Evolutionary conservation across 2,329 filamentous ascomycete genomes (phyloP).

Genomic region (Penicillium decumbens): DNA sequence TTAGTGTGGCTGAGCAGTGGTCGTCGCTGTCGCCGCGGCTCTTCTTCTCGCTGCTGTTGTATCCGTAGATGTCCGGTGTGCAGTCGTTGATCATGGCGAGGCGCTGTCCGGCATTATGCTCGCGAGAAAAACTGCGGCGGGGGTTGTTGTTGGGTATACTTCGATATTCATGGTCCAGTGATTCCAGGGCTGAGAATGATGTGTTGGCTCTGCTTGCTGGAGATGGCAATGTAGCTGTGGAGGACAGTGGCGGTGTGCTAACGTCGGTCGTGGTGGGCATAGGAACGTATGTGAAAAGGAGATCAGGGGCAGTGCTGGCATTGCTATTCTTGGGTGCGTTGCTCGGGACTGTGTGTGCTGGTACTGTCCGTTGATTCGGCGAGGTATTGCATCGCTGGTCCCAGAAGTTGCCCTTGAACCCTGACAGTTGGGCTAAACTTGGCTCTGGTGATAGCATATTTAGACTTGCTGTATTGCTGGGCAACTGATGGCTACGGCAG

Average conservation of each 20-base stretch:
- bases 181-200: slow-evolving; percentile 15
- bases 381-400: slow-evolving; percentile 4
- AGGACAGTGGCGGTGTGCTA: slow-evolving; percentile 1
- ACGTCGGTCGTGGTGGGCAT: slow-evolving; percentile 19
- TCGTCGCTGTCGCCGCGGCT: slow-evolving; percentile 21
- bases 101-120: slow-evolving; percentile 14
- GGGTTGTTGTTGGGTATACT: slow-evolving; percentile 6
- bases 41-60: slow-evolving; percentile 33
- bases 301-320: slow-evolving; percentile 22
- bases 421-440: slow-evolving; percentile 15
- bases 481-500: slow-evolving; percentile 20
- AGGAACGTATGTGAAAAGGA: slow-evolving; percentile 30
- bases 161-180: slow-evolving; percentile 20
- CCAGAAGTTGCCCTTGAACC: slow-evolving; percentile 20
- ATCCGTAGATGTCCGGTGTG: slow-evolving; percentile 38
- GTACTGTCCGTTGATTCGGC: slow-evolving; percentile 3
- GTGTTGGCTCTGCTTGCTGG: neutral
- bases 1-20: slow-evolving; percentile 18
- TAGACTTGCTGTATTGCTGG: slow-evolving; percentile 12
- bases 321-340: slow-evolving; percentile 22
- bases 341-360: slow-evolving; percentile 18
- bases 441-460: slow-evolving; percentile 13
- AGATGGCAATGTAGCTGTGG: slow-evolving; percentile 5
- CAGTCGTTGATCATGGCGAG: slow-evolving; percentile 28
- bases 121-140: slow-evolving; percentile 20